Evolutionary conservation across 192 early-diverging fungal species (phyloP), one percentile per base, ranked within the genome.

Genomic region (Coemansia sp.): DNA sequence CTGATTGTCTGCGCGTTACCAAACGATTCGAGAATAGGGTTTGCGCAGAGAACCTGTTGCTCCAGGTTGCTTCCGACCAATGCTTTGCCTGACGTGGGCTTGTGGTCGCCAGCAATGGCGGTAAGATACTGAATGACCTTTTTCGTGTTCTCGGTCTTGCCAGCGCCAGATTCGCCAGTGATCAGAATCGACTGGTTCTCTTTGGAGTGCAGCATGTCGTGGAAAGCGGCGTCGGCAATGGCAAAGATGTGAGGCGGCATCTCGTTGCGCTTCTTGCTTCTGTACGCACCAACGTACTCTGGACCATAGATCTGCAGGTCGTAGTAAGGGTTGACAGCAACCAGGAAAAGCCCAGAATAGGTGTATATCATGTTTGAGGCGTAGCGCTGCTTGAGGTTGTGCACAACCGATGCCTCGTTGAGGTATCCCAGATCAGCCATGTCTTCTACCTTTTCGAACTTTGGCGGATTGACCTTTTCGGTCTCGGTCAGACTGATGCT

Each of bases 81-180:
- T 4, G 39, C 64, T 60, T 56, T 49, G 2, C 54, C 67, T 14
- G 76, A 10, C 44, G 68, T 65, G 19, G 70, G 14, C 59, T 78
- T 74, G 77, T 73, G 68, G 63, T 92, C 91, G 16, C 88, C 78
- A 11, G 96, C 94, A 57, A 96, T 91, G 2, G 94, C 87, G 1
- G 97, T 93, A 50, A 99, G 86, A 81, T 98, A 98, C 84, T 98
- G 97, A 67, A 99, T 98, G 42, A 98, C 95, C 63, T 95, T 97
- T 68, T 99, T 99, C 14, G 97, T 99, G 84, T 98, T 98, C 85
- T 99, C 98, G 14, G 98, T 99, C 82, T 99, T 99, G 60, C 98
- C 98, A 7, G 96, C 97, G 53, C 98, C 98, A 37, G 96, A 97
- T 85, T 99, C 98, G 63, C 98, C 98, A 87, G 97, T 99, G 73